Evolutionary conservation across 2,329 filamentous ascomycete species (phyloP), one percentile per base, ranked within the genome.

Genomic region (Sclerotinia spermophila): DNA sequence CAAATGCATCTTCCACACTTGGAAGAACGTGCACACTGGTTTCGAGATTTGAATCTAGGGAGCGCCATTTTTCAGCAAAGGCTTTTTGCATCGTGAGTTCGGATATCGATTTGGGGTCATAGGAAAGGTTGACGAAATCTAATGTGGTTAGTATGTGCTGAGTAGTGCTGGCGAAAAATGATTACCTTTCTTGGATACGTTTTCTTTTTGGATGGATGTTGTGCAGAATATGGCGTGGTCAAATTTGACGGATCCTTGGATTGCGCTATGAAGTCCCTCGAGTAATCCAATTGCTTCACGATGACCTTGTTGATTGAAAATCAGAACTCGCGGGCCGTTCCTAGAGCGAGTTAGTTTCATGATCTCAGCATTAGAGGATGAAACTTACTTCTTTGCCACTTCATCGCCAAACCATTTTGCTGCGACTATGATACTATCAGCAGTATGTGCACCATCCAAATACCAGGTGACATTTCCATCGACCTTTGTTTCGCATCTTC

Each of bases 361-460:
- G 27, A 33, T n/a, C 30, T 55, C 21, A 64, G 19, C 6, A 15
- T 5, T 30, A 11, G 42, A 10, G 6, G n/a, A 24, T 24, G 30
- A 44, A 44, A 68, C 56, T 72, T 42, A 79, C 77, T n/a, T 78
- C 27, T 73, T 67, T 66, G 71, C 73, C 55, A 76, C 82, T 76
- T 86, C 84, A 15, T 80, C 80, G 2, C 88, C 87, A 78, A 97
- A 98, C 94, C 94, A 97, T 73, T 87, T 86, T 0, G 90, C 90
- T 6, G 93, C 93, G 74, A 93, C 86, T 73, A 91, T 87, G 69
- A 99, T 90, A 79, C 94, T 97, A 78, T 98, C 95, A 5, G 91
- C 85, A 0, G 95, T 99, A 81, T 99, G 96, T 3, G 94, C 96
- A 13, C 96, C 94, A 78, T 99, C 96, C 30, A 99, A 87, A 78